Evolutionary conservation across 495 filamentous ascomycete species (phyloP), one percentile per base, ranked within the genome.

Genomic region (Penicillium cinerascens): DNA sequence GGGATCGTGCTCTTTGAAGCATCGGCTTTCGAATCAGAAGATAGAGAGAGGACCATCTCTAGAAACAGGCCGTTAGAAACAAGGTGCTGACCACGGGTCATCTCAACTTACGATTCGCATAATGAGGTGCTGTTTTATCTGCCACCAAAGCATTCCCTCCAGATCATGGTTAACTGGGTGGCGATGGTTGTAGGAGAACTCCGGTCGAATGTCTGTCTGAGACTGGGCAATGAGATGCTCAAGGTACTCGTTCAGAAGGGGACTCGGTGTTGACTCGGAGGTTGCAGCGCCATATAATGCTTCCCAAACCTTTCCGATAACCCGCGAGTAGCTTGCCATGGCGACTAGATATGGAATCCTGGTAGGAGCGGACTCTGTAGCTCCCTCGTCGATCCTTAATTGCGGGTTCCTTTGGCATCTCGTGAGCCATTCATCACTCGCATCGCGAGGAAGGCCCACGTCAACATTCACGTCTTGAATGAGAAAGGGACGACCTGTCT

Each of bases 281-380:
- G 42, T 60, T 1, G 48, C 42, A 16, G 53, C 60, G n/a, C 58
- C 56, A 39, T 67, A 67, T 25, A 64, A 43, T 0, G 51, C 56
- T 29, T 67, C 64, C 64, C 64, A 67, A 5, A 67, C 56, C 23
- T 64, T 67, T 0, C 64, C 61, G 22, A 67, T 46, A 0, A 62
- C 56, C 5, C 25, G 52, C 2, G 64, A 67, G 40, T 67, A 67
- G 21, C 41, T 52, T 11, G 53, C 44, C 51, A 61, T 67, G 13
- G 61, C 64, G 40, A 53, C 33, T 4, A 67, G 23, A 42, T 62
- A 67, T 5, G 61, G 42, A 8, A 57, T 51, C 0, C 26, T 27
- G 15, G 51, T 42, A 21, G 39, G 11, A 10, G 8, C 38, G 4
- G 42, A n/a, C 15, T 46, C 43, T 11, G 17, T 37, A 13, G 17